Conservation (phyloP, 345 rosid species). For the Leavenworthia alabamica region DNA sequence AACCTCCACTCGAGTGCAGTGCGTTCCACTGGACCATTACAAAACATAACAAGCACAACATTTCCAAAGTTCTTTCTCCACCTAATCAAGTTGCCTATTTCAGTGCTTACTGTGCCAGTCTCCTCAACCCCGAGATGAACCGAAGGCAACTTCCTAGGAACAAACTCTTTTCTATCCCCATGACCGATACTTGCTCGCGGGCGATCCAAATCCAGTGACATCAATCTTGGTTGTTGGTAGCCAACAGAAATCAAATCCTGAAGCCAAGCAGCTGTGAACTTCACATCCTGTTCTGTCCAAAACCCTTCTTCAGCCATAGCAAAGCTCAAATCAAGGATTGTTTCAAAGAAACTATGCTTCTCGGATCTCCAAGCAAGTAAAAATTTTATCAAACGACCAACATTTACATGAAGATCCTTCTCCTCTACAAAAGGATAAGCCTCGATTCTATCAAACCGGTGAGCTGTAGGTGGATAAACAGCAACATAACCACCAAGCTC, state of each 20-base stretch:
- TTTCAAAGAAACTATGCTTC: constrained; percentile 82
- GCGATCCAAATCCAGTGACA: constrained; percentile 86
- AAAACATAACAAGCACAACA: constrained; percentile 89
- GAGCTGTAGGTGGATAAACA: constrained; percentile 92
- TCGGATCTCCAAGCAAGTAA: constrained; percentile 86
- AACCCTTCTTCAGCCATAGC: constrained; percentile 94
- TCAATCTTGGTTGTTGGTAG: constrained; percentile 91
- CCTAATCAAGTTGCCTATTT: constrained; percentile 81
- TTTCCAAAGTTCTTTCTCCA: constrained; percentile 98
- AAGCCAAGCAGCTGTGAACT: constrained; percentile 94
- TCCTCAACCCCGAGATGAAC: constrained; percentile 98
- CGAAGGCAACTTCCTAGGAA: constrained; percentile 81
- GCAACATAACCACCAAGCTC: constrained; percentile 92
- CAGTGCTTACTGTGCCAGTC: constrained; percentile 77
- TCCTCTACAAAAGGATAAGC: constrained; percentile 95
- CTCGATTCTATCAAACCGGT: constrained; percentile 76
- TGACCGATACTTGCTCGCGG: constrained; percentile 77
- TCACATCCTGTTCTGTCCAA: constrained; percentile 87
- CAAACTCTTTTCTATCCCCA: constrained; percentile 83
- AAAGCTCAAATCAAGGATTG: constrained; percentile 76
- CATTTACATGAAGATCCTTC: constrained; percentile 97
- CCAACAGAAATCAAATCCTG: constrained; percentile 96
- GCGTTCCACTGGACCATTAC: constrained; percentile 84
- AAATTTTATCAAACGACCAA: constrained; percentile 76
- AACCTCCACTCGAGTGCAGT: constrained; percentile 97